These are phyloP conservation scores for Boletus sensibilis DNA, from an alignment of 768 basidiomycete genomes.

Conservation along the genomic window DNA sequence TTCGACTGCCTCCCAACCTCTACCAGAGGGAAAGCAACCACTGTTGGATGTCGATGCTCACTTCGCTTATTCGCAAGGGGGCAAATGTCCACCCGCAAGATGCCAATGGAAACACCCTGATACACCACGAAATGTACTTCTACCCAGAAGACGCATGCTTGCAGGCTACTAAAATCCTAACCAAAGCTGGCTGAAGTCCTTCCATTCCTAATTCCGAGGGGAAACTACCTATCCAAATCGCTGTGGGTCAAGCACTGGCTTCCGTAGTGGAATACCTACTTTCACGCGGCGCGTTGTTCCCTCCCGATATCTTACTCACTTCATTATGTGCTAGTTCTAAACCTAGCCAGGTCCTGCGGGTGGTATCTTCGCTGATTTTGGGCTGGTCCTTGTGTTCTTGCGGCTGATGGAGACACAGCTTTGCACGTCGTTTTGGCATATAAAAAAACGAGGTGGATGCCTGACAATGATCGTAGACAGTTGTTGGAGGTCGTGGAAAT, in stretches of 20 bases:
- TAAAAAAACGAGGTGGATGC: no score
- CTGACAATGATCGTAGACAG: neutral
- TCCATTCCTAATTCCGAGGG: neutral
- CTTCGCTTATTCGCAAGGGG: neutral
- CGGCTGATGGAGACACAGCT: neutral
- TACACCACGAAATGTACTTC: neutral
- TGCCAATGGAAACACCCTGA: neutral
- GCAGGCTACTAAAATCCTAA: neutral
- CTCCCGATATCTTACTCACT: neutral
- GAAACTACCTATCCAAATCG: neutral
- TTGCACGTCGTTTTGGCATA: neutral
- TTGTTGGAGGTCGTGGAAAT: neutral
- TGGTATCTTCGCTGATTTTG: neutral
- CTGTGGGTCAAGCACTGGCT: neutral
- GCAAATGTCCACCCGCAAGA: neutral
- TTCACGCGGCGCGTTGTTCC: neutral
- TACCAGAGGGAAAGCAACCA: no score
- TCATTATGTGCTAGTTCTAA: neutral
- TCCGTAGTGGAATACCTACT: neutral
- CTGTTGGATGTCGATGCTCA: neutral
- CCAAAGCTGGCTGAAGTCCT: neutral
- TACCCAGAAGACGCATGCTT: fast-evolving
- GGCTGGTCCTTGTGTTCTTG: neutral
- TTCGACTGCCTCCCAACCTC: neutral
- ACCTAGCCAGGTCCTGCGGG: neutral